phyloP scores from a whole-genome alignment of 140 eudicot species.

The Erigeron philadelphicus region DNA sequence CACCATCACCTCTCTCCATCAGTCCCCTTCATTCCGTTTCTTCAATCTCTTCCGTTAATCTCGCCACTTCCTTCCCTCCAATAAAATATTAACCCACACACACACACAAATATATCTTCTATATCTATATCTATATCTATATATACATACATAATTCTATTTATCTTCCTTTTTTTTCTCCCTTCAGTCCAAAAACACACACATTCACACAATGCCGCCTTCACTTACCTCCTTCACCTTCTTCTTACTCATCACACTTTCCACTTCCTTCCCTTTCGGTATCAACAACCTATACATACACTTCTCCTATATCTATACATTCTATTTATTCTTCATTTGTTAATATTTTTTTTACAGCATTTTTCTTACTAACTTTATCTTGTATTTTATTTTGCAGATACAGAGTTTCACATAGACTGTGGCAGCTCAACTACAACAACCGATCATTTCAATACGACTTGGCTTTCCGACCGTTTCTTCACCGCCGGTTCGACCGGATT shows the following conservation, averaged over 20 bases:
- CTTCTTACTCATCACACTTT: slow-evolving; percentile 20
- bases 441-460: slow-evolving; percentile 57
- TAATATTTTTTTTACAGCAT: slow-evolving; percentile 2
- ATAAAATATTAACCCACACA: slow-evolving; percentile 1
- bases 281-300: slow-evolving; percentile 7
- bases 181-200: background rate
- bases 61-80: slow-evolving; percentile 20
- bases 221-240: slow-evolving; percentile 22
- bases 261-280: slow-evolving; percentile 27
- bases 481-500: slow-evolving; percentile 69
- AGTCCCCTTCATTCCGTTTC: slow-evolving; percentile 29
- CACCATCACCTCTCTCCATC: slow-evolving; percentile 9
- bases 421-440: slow-evolving; percentile 61
- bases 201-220: slow-evolving; percentile 30
- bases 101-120: slow-evolving; percentile 10
- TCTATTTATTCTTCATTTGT: background rate
- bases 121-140: no score
- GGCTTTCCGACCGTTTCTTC: slow-evolving; percentile 89
- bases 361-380: background rate
- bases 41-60: slow-evolving; percentile 24
- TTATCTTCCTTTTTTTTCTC: no score
- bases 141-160: no score
- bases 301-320: background rate
- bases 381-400: slow-evolving; percentile 38
- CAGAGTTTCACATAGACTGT: slow-evolving; percentile 65